Percentiles rank a stretch among this genome's conserved stretches.
Conservation (phyloP, 2,329 filamentous ascomycete genomes). For the Lachnellula cervina region DNA sequence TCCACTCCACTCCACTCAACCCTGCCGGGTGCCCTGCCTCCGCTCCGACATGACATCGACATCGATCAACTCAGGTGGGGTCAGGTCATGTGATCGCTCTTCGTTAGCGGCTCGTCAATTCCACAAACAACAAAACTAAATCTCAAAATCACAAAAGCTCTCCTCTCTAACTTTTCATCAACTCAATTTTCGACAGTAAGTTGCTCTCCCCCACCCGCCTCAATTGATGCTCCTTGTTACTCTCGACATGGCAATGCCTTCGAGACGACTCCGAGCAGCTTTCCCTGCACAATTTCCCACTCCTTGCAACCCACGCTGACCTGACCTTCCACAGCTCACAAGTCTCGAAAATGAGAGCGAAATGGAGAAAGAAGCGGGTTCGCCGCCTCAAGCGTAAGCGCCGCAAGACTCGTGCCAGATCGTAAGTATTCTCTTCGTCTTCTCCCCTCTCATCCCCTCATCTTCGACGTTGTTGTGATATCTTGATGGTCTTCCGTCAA, state of each 20-base stretch:
- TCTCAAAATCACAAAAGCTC: background rate
- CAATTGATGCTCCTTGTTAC: background rate
- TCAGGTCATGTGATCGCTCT: background rate
- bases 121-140: background rate
- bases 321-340: background rate
- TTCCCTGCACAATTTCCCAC: background rate
- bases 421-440: constrained; percentile 67
- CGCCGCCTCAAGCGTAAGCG: constrained; percentile 99
- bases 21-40: too few species aligned
- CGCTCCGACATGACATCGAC: background rate
- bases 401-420: constrained; percentile 98
- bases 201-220: background rate
- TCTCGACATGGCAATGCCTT: background rate
- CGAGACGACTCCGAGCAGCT: background rate
- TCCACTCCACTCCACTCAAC: too few species aligned
- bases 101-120: background rate
- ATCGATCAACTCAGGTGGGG: too few species aligned
- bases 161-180: constrained; percentile 4
- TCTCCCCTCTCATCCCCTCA: background rate
- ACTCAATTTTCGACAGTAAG: constrained; percentile 11
- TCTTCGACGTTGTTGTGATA: background rate
- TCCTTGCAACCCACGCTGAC: background rate
- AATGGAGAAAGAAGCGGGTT: constrained; percentile 99
- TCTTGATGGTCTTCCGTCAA: background rate
- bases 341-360: constrained; percentile 67